Base-by-base conservation (phyloP, 345 rosid genomes). In the Hirschfeldia incana region DNA sequence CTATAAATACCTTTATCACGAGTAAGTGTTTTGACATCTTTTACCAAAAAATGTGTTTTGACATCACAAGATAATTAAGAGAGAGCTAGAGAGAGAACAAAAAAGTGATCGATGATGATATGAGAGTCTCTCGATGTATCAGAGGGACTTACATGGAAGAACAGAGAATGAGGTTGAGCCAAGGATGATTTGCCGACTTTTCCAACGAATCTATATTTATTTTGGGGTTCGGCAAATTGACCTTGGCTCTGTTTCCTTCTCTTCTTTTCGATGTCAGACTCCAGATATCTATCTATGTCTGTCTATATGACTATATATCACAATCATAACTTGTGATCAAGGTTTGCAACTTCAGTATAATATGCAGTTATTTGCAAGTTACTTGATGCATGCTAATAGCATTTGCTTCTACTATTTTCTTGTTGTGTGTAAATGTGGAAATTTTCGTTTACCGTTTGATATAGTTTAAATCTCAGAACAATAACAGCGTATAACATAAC, bases 221-320 rank as follows among this genome's bases (percentile, higher is more conserved):
- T 59, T 49, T 74, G 70, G 75, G 68, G 49, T 74, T 37, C 69
- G 82, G 82, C 78, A 79, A 68, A 75, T 74, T 79, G 71, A 61
- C 71, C 61, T 51, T 79, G 82, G 82, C 78, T 79, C 82, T 67
- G 46, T 73, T 79, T 79, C 78, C 36, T 79, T 79, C 78, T 79
- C 70, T 79, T 61, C 69, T 79, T 61, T 79, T 79, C 36, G 66
- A 79, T 79, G 82, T 74, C 49, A 79, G 82, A 74, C 65, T 79
- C 65, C 0, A 16, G 57, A 59, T 79, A 66, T 21, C 8, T 30
- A 10, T 33, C 21, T 21, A 21, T 21, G 21, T 21, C 21, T 21
- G 21, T 21, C 21, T 21, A 21, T 21, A 21, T 21, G 3, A 29
- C 3, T 46, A 9, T 21, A 7, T 58, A 75, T 27, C 12, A 61